Conservation (phyloP, 78 protist genomes). For the Diacronema lutheri region DNA sequence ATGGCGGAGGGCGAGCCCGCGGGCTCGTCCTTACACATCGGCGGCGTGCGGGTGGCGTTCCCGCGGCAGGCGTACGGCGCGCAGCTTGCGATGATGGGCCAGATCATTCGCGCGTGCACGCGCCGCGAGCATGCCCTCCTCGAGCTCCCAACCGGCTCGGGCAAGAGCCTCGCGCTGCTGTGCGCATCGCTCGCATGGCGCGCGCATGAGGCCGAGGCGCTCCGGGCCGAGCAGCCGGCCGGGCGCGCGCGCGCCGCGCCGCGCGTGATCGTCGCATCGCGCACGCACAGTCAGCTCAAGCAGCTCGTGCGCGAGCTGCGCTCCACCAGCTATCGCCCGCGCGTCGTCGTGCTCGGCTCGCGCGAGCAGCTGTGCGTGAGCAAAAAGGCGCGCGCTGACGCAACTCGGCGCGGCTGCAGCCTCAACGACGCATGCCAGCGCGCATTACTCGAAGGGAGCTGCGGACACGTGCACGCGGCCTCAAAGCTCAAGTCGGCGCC, state of each 20-base stretch:
- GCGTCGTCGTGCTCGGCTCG: slow-evolving; percentile 26
- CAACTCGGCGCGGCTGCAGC: too few species aligned
- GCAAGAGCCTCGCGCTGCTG: slow-evolving; percentile 91
- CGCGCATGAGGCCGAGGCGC: background rate
- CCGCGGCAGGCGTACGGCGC: slow-evolving; percentile 45
- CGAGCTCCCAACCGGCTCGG: slow-evolving; percentile 94
- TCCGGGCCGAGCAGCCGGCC: too few species aligned
- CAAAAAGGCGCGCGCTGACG: too few species aligned
- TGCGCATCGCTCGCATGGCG: slow-evolving; percentile 87
- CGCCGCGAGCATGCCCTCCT: slow-evolving; percentile 68
- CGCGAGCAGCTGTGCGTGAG: slow-evolving; percentile 1
- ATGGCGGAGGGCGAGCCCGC: too few species aligned
- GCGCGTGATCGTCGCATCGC: slow-evolving; percentile 75
- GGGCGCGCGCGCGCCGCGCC: background rate
- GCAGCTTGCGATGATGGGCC: slow-evolving; percentile 55
- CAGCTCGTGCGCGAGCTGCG: slow-evolving; percentile 87
- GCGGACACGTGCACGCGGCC: too few species aligned
- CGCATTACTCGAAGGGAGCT: too few species aligned
- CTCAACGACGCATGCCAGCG: too few species aligned
- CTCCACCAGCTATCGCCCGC: slow-evolving; percentile 56
- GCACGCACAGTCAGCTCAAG: slow-evolving; percentile 95
- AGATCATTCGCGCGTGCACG: slow-evolving; percentile 49
- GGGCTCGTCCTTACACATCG: background rate
- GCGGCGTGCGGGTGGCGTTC: slow-evolving; percentile 26
- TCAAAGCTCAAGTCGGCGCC: too few species aligned